These are phyloP conservation scores for Claviceps maximensis DNA, from an alignment of 2,329 filamentous ascomycete genomes.

Conservation along the genomic window DNA sequence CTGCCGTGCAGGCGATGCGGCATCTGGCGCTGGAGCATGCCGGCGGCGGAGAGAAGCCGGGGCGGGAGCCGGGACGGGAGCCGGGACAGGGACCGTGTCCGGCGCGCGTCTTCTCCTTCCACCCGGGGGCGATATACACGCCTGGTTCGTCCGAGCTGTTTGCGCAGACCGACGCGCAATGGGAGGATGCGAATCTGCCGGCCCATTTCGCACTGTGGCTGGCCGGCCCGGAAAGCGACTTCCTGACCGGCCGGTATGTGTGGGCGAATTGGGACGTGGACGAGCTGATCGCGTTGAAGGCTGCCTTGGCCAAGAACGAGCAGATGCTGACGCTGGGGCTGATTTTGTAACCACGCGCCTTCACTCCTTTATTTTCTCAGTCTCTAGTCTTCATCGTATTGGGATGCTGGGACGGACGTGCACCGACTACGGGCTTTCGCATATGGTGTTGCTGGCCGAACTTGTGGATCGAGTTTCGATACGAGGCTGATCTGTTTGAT, in stretches of 20 bases:
- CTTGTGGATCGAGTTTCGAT: no score
- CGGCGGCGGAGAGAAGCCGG: no score
- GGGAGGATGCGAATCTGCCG: neutral
- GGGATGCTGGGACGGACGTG: neutral
- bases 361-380: neutral
- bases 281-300: neutral
- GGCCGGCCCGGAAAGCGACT: neutral
- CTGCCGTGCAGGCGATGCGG: slow-evolving; percentile 1
- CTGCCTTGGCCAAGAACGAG: neutral
- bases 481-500: no score
- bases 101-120: neutral
- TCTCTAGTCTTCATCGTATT: no score
- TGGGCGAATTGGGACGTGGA: slow-evolving; percentile 2
- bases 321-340: neutral
- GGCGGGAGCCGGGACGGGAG: no score
- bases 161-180: neutral
- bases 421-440: no score
- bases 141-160: neutral
- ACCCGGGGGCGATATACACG: neutral
- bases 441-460: no score
- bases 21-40: neutral
- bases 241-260: neutral
- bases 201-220: slow-evolving; percentile 1
- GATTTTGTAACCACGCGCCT: neutral
- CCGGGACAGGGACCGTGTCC: no score